A percentile compares a stretch with the other conserved stretches of the same genome.
phyloP scores from a whole-genome alignment of 352 stramenopile genomes.

The Phytophthora hibernalis region DNA sequence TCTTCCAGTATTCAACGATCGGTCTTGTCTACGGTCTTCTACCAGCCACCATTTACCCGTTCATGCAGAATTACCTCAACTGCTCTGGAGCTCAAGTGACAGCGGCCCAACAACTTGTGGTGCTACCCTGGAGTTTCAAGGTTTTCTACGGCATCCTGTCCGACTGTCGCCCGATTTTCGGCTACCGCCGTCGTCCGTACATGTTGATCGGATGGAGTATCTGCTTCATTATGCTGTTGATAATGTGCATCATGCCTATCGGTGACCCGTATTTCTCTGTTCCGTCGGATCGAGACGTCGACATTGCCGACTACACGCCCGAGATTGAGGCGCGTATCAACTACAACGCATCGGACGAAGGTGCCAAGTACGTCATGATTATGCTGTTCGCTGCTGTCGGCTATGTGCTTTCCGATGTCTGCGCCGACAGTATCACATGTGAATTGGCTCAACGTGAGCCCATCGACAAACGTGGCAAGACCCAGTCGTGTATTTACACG shows the following conservation, averaged over 20 bases:
- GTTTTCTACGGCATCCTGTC: constrained; percentile 25
- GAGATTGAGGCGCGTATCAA: constrained; percentile 22
- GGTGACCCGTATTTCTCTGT: constrained; percentile 56
- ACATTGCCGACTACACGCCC: constrained; percentile 29
- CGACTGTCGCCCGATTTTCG: constrained; percentile 56
- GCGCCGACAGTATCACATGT: constrained; percentile 41
- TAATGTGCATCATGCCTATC: constrained; percentile 53
- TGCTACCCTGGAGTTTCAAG: constrained; percentile 36
- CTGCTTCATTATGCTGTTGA: constrained; percentile 47
- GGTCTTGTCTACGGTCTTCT: constrained; percentile 49
- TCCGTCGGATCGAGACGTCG: constrained; percentile 22
- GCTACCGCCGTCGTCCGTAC: constrained; percentile 61
- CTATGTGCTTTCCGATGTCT: constrained; percentile 37
- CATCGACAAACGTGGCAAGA: constrained; percentile 41
- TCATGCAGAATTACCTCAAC: constrained; percentile 53
- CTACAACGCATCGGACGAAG: constrained; percentile 12
- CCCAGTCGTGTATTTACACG: constrained; percentile 32
- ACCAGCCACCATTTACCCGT: constrained; percentile 47
- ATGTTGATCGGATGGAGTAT: constrained; percentile 67
- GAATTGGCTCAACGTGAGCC: constrained; percentile 53
- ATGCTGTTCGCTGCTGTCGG: constrained; percentile 38
- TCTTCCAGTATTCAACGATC: constrained; percentile 50
- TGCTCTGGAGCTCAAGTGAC: constrained; percentile 42
- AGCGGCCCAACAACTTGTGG: constrained; percentile 41
- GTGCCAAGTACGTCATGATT: constrained; percentile 36